phyloP scores from a whole-genome alignment of 495 filamentous ascomycete species.

The Sabuloglossum arenarium region DNA sequence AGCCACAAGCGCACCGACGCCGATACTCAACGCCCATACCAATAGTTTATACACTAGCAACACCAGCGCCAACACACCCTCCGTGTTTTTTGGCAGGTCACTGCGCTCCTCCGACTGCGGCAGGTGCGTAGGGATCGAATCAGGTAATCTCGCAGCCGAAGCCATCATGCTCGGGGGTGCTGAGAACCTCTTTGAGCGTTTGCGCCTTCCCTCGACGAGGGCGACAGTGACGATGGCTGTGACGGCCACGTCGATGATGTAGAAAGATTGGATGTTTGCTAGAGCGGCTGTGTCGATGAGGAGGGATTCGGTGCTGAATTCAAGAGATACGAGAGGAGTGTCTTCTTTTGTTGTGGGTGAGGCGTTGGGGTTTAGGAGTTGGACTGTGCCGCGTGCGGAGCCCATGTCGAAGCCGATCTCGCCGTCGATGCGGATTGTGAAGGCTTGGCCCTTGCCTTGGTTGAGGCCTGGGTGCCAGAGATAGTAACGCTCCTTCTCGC shows the following conservation, averaged over 20 bases:
- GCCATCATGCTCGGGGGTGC: not conserved
- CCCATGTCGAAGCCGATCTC: conserved; percentile 20
- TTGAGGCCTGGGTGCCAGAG: conserved; percentile 46
- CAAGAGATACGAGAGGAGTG: conserved; percentile 32
- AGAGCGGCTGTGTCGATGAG: conserved; percentile 25
- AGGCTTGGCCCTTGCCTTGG: conserved; percentile 25
- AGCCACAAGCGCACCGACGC: not conserved
- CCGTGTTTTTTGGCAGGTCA: not conserved
- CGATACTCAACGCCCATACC: not conserved
- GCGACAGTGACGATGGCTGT: conserved; percentile 51
- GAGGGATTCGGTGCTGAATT: conserved; percentile 24
- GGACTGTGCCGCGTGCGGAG: conserved; percentile 1
- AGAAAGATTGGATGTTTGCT: conserved; percentile 33
- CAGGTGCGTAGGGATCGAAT: not conserved
- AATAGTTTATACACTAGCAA: not conserved
- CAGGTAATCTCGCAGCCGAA: not conserved
- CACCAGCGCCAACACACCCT: not conserved
- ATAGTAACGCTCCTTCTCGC: conserved; percentile 38
- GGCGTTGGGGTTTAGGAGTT: not conserved
- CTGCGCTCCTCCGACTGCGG: not conserved
- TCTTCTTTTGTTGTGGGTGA: too few relatives aligned
- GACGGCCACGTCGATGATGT: conserved; percentile 54
- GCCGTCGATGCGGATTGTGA: conserved; percentile 27
- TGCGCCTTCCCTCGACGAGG: conserved; percentile 12
- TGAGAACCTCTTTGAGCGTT: not conserved